Evolutionary conservation across 208 protist species (phyloP), one percentile per base, ranked within the genome.

Genomic region (Porcisia hertigi): DNA sequence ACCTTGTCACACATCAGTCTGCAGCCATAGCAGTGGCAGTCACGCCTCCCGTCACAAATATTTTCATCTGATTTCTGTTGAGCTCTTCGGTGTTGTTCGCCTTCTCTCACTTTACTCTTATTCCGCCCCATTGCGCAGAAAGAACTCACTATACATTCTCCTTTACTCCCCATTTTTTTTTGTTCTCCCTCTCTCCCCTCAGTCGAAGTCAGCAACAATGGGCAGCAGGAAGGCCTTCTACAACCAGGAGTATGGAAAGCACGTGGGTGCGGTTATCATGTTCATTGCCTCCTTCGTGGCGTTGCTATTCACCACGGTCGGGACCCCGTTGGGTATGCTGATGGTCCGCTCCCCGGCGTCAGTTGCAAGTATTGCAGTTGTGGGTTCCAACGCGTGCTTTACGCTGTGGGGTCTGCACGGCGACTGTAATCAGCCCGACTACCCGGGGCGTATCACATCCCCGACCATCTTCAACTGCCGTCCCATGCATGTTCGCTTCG

Each of bases 401-500:
- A 92, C 91, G 9, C 81, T 92, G 41, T 92, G 88, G 91, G 88
- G 88, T 62, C 41, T 73, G 64, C 86, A 77, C 54, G 64, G 76
- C 71, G 64, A 77, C 64, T 92, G 91, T 80, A 73, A 69, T 65
- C 84, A 73, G 54, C 74, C 86, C 3, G 66, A 75, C 71, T 92
- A 90, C 79, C 71, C 85, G 70, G 25, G 71, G 70, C 85, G 88
- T 57, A 75, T 92, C 36, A 72, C 75, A 25, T 88, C 89, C 65
- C 76, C 77, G 39, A 6, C 20, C 25, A 81, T 81, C 57, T 5
- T 25, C 5, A 23, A 49, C 20, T 93, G 88, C 84, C 60, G 34
- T 54, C 77, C 79, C 66, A 81, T 79, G 20, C 82, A 79, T 39
- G 39, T 69, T 45, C 88, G 88, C 72, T 84, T 86, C 47, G 75